These are phyloP conservation scores for Diaporthe eres DNA, from an alignment of 2,329 filamentous ascomycete genomes.

Conservation along the genomic window DNA sequence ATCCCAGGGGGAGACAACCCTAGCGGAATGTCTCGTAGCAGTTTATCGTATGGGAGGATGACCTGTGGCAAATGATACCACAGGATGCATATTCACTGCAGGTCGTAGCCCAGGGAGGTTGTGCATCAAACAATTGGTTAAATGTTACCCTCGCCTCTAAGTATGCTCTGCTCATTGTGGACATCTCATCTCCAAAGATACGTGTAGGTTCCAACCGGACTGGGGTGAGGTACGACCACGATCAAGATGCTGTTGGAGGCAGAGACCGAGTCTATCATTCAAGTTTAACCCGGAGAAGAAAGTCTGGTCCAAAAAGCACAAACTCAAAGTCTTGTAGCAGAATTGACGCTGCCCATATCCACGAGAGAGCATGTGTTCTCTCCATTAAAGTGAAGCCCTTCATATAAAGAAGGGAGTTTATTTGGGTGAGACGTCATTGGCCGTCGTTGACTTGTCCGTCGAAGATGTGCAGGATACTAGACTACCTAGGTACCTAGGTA, in stretches of 20 bases:
- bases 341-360: too few species aligned
- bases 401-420: neutral
- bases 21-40: too few species aligned
- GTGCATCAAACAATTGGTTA: too few species aligned
- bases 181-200: neutral
- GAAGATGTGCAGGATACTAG: neutral
- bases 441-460: neutral
- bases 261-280: neutral
- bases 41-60: too few species aligned
- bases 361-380: neutral
- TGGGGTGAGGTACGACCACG: neutral
- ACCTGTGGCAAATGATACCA: too few species aligned
- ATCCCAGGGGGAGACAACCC: too few species aligned
- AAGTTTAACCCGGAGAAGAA: neutral
- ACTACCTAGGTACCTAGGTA: neutral
- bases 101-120: too few species aligned
- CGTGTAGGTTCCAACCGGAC: neutral
- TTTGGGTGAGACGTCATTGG: slow-evolving; percentile 29
- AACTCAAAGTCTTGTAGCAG: too few species aligned
- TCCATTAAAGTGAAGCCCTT: neutral
- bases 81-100: too few species aligned
- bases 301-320: neutral
- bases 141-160: too few species aligned
- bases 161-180: too few species aligned
- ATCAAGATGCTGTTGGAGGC: neutral